phyloP scores from a whole-genome alignment of 1,284 basidiomycete genomes.

The Naganishia sp. region DNA sequence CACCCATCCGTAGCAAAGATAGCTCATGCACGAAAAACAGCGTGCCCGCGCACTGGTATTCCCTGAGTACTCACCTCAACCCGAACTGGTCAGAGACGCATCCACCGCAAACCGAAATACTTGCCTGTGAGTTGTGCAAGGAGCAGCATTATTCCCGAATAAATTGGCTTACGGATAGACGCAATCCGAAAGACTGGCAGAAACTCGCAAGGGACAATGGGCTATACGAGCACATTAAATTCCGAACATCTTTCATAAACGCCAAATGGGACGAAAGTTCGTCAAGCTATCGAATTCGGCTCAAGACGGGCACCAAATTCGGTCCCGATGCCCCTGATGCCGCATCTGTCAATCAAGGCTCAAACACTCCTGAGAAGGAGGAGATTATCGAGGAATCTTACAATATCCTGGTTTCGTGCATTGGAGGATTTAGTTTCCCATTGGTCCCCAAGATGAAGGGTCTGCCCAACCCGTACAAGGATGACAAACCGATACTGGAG shows the following conservation, averaged over 20 bases:
- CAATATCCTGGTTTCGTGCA: constrained; percentile 37
- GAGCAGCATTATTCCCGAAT: background rate
- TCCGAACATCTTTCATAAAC: constrained; percentile 31
- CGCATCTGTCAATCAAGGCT: constrained; percentile 1
- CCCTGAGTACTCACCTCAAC: constrained; percentile 35
- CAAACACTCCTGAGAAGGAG: background rate
- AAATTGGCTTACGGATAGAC: background rate
- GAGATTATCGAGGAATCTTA: constrained; percentile 12
- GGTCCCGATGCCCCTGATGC: constrained; percentile 18
- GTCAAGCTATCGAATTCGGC: constrained; percentile 9
- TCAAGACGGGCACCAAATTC: constrained; percentile 17
- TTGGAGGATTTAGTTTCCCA: constrained; percentile 40
- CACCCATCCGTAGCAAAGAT: background rate
- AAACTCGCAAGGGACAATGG: constrained; percentile 25
- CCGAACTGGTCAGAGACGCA: constrained; percentile 36
- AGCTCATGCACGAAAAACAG: constrained; percentile 22
- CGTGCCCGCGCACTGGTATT: constrained; percentile 37
- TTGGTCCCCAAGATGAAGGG: constrained; percentile 36
- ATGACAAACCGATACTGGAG: constrained; percentile 20
- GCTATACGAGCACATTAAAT: constrained; percentile 25
- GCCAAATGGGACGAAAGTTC: constrained; percentile 27
- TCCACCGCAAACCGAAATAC: constrained; percentile 36
- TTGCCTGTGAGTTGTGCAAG: constrained; percentile 31
- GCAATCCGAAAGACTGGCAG: constrained; percentile 29
- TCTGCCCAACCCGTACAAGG: constrained; percentile 30